Conservation (phyloP, 768 basidiomycete species). For the Boletus speciosus region DNA sequence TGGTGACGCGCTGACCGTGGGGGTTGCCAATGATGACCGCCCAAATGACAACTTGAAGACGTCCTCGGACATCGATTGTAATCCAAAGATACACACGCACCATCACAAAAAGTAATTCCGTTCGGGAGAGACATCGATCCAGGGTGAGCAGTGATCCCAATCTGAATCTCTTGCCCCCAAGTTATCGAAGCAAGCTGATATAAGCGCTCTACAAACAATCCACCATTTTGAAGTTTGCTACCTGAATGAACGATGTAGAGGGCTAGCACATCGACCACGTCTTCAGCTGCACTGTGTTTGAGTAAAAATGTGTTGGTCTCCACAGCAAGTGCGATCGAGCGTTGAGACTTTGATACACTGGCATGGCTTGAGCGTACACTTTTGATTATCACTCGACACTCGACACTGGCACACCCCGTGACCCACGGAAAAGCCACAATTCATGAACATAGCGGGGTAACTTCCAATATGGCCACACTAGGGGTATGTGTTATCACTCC, state of each 20-base stretch:
- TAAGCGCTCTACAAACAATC: background rate
- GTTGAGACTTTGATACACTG: background rate
- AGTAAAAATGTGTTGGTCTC: background rate
- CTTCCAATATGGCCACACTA: too few relatives aligned
- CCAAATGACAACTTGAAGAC: background rate
- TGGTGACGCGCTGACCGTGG: background rate
- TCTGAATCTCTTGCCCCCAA: background rate
- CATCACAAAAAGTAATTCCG: background rate
- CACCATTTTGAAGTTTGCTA: too few relatives aligned
- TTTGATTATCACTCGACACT: background rate
- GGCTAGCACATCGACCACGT: too few relatives aligned
- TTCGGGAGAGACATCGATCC: background rate
- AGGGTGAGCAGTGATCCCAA: background rate
- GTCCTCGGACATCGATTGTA: background rate
- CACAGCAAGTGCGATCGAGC: background rate
- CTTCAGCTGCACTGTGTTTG: too few relatives aligned
- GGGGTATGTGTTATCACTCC: too few relatives aligned
- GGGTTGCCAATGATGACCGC: background rate
- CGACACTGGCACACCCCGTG: background rate
- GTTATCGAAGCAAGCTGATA: background rate
- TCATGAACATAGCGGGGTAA: too few relatives aligned
- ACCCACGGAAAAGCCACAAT: background rate
- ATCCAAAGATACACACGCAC: too few relatives aligned
- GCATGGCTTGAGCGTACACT: background rate
- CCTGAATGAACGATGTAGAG: too few relatives aligned